phyloP scores from a whole-genome alignment of 2,329 filamentous ascomycete genomes.

The Fusarium falciforme region DNA sequence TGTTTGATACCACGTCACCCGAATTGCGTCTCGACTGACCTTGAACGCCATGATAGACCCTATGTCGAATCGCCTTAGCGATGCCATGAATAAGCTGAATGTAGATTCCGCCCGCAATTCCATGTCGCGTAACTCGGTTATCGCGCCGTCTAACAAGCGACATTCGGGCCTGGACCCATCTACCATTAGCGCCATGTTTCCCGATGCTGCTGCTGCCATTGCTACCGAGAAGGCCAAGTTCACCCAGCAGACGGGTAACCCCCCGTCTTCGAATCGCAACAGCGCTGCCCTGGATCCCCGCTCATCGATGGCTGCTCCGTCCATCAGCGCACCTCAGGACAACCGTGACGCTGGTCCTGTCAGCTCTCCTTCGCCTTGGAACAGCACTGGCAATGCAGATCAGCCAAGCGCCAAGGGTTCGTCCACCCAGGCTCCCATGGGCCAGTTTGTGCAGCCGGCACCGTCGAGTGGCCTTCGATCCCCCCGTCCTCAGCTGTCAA shows the following conservation, averaged over 20 bases:
- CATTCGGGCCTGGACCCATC: constrained; percentile 94
- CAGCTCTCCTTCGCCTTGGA: constrained; percentile 78
- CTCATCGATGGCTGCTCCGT: constrained; percentile 78
- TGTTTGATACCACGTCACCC: constrained; percentile 35
- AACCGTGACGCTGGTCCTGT: constrained; percentile 43
- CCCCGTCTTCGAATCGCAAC: constrained; percentile 91
- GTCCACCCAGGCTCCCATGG: constrained; percentile 86
- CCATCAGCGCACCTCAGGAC: constrained; percentile 71
- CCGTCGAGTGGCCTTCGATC: constrained; percentile 81
- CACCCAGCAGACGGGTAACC: constrained; percentile 92
- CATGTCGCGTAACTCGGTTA: constrained; percentile 81
- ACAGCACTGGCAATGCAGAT: constrained; percentile 62
- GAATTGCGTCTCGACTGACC: not conserved
- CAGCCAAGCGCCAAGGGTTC: constrained; percentile 76
- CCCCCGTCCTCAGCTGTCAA: constrained; percentile 76
- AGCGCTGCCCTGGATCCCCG: constrained; percentile 84
- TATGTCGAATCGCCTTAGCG: constrained; percentile 94
- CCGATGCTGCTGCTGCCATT: constrained; percentile 97
- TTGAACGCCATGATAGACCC: constrained; percentile 71
- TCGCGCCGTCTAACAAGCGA: constrained; percentile 83
- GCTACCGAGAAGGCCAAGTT: constrained; percentile 98
- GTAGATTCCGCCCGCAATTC: constrained; percentile 90
- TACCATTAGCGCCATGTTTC: constrained; percentile 99
- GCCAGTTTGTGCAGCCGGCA: constrained; percentile 89
- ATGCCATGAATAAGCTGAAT: constrained; percentile 95